Conservation (phyloP, 2,329 filamentous ascomycete species). For the Sporothrix protearum region DNA sequence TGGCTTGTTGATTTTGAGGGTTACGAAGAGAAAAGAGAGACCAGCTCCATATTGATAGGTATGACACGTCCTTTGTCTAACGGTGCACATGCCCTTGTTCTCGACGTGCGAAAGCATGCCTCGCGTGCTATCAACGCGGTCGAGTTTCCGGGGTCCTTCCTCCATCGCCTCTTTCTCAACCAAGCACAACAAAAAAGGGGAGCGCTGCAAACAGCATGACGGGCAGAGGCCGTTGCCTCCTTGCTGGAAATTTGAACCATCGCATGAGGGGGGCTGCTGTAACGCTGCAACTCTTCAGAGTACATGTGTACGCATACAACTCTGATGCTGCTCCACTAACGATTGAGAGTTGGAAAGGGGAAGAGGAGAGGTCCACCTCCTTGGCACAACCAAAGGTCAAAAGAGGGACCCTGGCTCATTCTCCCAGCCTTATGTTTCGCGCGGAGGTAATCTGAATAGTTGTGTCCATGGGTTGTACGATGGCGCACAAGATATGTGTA, state of each 20-base stretch:
- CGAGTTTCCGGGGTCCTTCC: background rate
- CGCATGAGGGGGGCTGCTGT: background rate
- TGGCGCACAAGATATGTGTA: background rate
- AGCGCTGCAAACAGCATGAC: background rate
- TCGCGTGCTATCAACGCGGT: background rate
- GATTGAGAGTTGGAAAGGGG: background rate
- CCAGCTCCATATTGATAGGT: background rate
- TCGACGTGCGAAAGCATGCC: background rate
- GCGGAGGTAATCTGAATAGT: background rate
- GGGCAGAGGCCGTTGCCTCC: background rate
- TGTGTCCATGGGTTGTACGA: background rate
- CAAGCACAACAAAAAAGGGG: background rate
- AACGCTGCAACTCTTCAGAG: conserved; percentile 6
- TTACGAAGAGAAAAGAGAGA: background rate
- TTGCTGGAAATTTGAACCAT: conserved; percentile 7
- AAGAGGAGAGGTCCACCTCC: background rate
- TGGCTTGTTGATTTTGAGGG: background rate
- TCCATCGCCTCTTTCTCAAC: background rate
- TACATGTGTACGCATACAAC: too few species aligned
- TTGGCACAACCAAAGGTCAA: background rate
- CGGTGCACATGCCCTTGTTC: background rate
- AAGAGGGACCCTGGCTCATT: background rate
- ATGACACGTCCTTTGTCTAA: background rate
- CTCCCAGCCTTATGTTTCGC: background rate
- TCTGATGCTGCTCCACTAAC: background rate